phyloP scores from a whole-genome alignment of 2,329 filamentous ascomycete species.

The Escovopsis weberi region DNA sequence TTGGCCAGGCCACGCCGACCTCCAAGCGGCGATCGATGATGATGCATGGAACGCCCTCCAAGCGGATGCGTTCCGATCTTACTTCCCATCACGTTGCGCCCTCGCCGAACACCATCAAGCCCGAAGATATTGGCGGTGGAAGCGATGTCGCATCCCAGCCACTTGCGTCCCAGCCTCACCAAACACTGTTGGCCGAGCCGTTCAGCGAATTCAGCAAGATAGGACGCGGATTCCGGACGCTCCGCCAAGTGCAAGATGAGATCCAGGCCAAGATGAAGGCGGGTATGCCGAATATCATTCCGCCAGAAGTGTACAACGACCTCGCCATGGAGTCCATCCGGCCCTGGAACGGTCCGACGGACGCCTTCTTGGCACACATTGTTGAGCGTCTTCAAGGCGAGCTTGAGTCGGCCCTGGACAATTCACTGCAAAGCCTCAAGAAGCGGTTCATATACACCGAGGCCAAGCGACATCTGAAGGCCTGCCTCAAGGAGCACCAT shows the following conservation, averaged over 20 bases:
- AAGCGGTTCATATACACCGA: conserved; percentile 36
- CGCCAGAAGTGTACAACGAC: conserved; percentile 43
- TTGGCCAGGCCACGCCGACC: conserved; percentile 11
- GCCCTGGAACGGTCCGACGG: conserved; percentile 42
- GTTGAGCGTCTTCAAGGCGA: conserved; percentile 32
- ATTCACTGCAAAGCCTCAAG: conserved; percentile 31
- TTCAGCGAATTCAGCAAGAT: conserved; percentile 26
- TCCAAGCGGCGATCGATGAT: conserved; percentile 17
- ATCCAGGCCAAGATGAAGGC: conserved; percentile 40
- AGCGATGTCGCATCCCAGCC: conserved; percentile 6
- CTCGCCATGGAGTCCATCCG: conserved; percentile 41
- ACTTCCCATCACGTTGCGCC: conserved; percentile 3
- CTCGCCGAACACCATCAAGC: conserved; percentile 19
- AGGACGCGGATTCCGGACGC: conserved; percentile 28
- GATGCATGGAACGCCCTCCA: conserved; percentile 19
- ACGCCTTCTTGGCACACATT: conserved; percentile 31
- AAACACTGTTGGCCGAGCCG: conserved; percentile 15
- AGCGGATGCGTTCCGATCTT: conserved; percentile 15
- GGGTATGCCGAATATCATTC: conserved; percentile 43
- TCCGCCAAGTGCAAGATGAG: conserved; percentile 37
- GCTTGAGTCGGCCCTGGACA: conserved; percentile 31
- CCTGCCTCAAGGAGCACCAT: conserved; percentile 28
- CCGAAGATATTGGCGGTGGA: conserved; percentile 18
- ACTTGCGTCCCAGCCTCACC: conserved; percentile 3
- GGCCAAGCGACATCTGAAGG: conserved; percentile 26